Conservation (phyloP, 345 rosid genomes). For the Eucalyptus pauciflora region DNA sequence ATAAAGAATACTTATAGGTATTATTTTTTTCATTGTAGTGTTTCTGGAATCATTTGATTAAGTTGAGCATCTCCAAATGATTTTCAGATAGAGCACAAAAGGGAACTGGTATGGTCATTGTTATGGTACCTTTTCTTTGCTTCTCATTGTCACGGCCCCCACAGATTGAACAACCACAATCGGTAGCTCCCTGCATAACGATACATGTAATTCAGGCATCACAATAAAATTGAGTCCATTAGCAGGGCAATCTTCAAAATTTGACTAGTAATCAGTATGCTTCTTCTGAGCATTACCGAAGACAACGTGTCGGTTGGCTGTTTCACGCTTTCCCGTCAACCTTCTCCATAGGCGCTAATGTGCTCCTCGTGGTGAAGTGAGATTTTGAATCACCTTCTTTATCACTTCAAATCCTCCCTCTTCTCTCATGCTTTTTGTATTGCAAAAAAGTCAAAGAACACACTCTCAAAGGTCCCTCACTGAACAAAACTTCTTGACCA, state of each 20-base stretch:
- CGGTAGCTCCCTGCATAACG: slow-evolving; percentile 60
- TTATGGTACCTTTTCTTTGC: slow-evolving; percentile 60
- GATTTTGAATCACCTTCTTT: slow-evolving; percentile 81
- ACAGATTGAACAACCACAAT: slow-evolving; percentile 85
- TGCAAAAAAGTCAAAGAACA: not conserved
- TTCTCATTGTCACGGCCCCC: slow-evolving; percentile 86
- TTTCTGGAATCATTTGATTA: not conserved
- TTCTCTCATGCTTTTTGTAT: slow-evolving; percentile 90
- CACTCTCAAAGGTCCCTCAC: not conserved
- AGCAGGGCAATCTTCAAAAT: not conserved
- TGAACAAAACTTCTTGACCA: not conserved
- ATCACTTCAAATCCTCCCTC: slow-evolving; percentile 73
- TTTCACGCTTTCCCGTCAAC: slow-evolving; percentile 85
- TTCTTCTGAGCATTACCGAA: slow-evolving; percentile 33
- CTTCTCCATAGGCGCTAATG: slow-evolving; percentile 88
- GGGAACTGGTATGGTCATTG: not conserved
- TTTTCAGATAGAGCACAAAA: not conserved
- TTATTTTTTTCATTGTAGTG: not conserved
- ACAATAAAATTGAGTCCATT: not conserved
- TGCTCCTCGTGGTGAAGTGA: slow-evolving; percentile 77
- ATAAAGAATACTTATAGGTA: not conserved
- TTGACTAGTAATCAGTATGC: not conserved
- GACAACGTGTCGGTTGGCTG: slow-evolving; percentile 68
- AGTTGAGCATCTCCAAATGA: not conserved
- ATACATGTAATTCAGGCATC: not conserved